A percentile compares a stretch with the other conserved stretches of the same genome.
Evolutionary conservation across 108 stramenopile species (phyloP).

Genomic region (Schizochytrium sp.): DNA sequence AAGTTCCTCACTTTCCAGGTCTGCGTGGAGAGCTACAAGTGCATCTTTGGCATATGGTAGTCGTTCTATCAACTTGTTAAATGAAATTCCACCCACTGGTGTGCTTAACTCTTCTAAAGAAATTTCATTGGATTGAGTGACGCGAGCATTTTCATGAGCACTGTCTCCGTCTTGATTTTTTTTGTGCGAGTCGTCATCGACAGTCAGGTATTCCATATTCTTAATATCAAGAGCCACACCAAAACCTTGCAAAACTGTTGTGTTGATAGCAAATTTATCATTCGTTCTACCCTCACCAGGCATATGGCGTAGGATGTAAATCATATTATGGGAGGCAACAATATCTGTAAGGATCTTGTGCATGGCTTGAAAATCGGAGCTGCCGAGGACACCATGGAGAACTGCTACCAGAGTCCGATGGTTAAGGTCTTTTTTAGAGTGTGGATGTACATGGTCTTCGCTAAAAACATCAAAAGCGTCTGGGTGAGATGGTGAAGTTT

Average conservation of each 20-base stretch:
- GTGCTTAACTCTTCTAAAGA: background rate
- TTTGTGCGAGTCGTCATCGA: constrained; percentile 64
- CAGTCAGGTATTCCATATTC: constrained; percentile 79
- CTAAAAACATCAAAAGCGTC: background rate
- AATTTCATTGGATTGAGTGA: too few relatives aligned
- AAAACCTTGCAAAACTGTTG: constrained; percentile 71
- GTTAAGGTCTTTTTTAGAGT: background rate
- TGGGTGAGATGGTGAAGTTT: background rate
- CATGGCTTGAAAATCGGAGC: background rate
- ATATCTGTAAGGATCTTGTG: background rate
- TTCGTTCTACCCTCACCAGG: constrained; percentile 13
- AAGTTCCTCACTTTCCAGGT: constrained; percentile 64
- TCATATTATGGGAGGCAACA: background rate
- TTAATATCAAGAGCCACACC: constrained; percentile 78
- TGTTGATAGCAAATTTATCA: background rate
- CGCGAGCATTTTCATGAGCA: too few relatives aligned
- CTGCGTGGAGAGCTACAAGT: constrained; percentile 54
- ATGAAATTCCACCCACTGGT: constrained; percentile 62
- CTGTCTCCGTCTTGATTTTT: too few relatives aligned
- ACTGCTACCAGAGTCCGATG: background rate
- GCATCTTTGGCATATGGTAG: constrained; percentile 64
- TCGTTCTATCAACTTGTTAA: constrained; percentile 58
- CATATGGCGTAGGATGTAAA: constrained; percentile 68
- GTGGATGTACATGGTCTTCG: constrained; percentile 46
- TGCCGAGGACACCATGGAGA: constrained; percentile 26